Base-by-base conservation (phyloP, 2,329 filamentous ascomycete species). In the Hypoxylon sp. region DNA sequence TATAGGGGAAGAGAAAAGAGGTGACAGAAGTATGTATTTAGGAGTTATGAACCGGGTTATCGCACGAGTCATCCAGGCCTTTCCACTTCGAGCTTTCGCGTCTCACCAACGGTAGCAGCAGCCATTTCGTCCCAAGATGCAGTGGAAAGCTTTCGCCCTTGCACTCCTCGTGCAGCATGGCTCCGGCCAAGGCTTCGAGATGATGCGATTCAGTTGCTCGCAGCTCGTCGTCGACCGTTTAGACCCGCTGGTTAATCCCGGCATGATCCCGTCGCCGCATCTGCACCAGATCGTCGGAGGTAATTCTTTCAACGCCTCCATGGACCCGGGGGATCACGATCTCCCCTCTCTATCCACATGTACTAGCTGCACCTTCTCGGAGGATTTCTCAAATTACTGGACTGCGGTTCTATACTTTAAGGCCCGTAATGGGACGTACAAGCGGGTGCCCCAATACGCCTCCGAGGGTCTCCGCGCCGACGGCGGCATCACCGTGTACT, bases 181-280 rank as follows among this genome's bases (percentile, higher is more conserved):
- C 71, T 60, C 42, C 64, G 50, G 69, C 68, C 72, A 76, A 17
- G 55, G 37, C 77, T 77, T 59, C 80, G 80, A 63, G 78, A 84
- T 71, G 78, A 63, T 78, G 72, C 72, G 76, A 1, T 78, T 77
- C 60, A 69, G 72, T 13, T 78, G 75, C 62, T 75, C 75, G 54
- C 71, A 76, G 60, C 72, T 78, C 42, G 74, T 75, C 46, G 69
- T 78, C 35, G 75, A 78, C 26, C 75, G 75, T 5, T 33, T 78
- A 4, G 76, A 78, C 51, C 76, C 76, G 14, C 55, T 78, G 4
- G 76, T 77, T 13, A 75, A 71, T 13, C 75, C 76, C 0, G 75
- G 74, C 17, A 58, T 69, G 9, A 66, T 76, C 1, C 76, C 74
- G 3, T 78, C 76, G 39, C 74, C 76, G 8, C 76, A 78, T 50